These are phyloP conservation scores for Rhizopogon rudus DNA, from an alignment of 768 basidiomycete species.

Conservation along the genomic window DNA sequence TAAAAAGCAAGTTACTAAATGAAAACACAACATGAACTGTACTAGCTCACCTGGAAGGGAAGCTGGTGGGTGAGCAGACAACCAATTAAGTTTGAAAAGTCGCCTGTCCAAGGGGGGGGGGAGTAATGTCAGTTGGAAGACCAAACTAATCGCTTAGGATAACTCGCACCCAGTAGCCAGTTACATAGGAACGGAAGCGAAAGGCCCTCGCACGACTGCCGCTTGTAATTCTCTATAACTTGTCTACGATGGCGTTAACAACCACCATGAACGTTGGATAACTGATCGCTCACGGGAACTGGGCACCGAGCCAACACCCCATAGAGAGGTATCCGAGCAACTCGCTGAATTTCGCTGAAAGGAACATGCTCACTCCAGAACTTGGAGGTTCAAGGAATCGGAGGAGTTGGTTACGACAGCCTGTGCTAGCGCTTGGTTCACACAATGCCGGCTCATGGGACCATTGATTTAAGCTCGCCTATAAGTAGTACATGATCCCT, in stretches of 20 bases:
- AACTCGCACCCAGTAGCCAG: constrained; percentile 78
- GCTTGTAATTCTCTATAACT: constrained; percentile 70
- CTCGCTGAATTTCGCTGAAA: constrained; percentile 43
- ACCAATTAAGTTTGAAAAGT: constrained; percentile 88
- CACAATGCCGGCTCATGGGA: constrained; percentile 2
- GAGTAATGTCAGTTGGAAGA: neutral
- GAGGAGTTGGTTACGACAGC: neutral
- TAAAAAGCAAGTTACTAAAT: constrained; percentile 6
- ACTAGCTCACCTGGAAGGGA: constrained; percentile 78
- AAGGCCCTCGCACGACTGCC: constrained; percentile 83
- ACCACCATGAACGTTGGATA: constrained; percentile 1
- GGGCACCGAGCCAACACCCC: constrained; percentile 78
- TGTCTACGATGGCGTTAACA: constrained; percentile 48
- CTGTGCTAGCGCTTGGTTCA: constrained; percentile 9
- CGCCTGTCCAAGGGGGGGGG: constrained; percentile 46
- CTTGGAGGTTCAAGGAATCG: neutral
- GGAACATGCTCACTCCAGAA: constrained; percentile 13
- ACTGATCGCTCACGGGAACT: constrained; percentile 68
- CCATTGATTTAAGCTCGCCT: neutral
- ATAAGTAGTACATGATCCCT: no score
- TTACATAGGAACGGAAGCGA: constrained; percentile 90
- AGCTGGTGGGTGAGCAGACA: constrained; percentile 90
- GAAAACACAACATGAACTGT: constrained; percentile 3
- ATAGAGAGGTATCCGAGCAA: constrained; percentile 69
- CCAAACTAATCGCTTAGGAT: neutral